phyloP scores from a whole-genome alignment of 371 early-diverging fungal species.

The Mortierella sp. region DNA sequence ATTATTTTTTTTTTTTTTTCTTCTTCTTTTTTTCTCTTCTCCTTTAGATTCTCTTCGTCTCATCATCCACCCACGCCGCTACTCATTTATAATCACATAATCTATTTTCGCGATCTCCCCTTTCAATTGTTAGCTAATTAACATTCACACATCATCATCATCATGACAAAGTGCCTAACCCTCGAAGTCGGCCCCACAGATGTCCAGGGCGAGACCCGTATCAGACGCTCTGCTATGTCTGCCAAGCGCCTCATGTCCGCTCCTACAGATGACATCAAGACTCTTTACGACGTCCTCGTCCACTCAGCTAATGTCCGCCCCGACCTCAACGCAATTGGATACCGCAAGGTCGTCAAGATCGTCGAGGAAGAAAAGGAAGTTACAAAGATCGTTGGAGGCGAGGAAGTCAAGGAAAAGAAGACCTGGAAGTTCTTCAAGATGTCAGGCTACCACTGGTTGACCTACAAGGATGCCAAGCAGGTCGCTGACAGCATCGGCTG shows the following conservation, averaged over 20 bases:
- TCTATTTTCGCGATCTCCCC: neutral
- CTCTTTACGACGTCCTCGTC: slow-evolving; percentile 74
- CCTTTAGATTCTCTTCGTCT: slow-evolving; percentile 16
- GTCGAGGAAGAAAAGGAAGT: slow-evolving; percentile 84
- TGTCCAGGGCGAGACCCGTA: slow-evolving; percentile 60
- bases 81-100: slow-evolving; percentile 7
- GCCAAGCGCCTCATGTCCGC: slow-evolving; percentile 58
- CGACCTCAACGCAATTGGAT: slow-evolving; percentile 72
- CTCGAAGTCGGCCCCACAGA: slow-evolving; percentile 60
- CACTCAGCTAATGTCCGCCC: slow-evolving; percentile 60
- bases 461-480: slow-evolving; percentile 71
- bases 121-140: slow-evolving; percentile 9
- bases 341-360: slow-evolving; percentile 69
- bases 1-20: neutral
- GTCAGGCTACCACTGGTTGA: slow-evolving; percentile 70
- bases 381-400: slow-evolving; percentile 70
- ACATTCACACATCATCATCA: slow-evolving; percentile 13
- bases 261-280: slow-evolving; percentile 68
- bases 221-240: slow-evolving; percentile 65
- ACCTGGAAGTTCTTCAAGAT: slow-evolving; percentile 85
- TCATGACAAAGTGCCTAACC: slow-evolving; percentile 34
- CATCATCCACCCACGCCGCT: slow-evolving; percentile 13
- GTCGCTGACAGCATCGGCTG: slow-evolving; percentile 64
- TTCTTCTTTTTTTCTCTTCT: slow-evolving; percentile 6
- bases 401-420: slow-evolving; percentile 73